Evolutionary conservation across 2,329 filamentous ascomycete species (phyloP).

Genomic region (Lojkania enalia): DNA sequence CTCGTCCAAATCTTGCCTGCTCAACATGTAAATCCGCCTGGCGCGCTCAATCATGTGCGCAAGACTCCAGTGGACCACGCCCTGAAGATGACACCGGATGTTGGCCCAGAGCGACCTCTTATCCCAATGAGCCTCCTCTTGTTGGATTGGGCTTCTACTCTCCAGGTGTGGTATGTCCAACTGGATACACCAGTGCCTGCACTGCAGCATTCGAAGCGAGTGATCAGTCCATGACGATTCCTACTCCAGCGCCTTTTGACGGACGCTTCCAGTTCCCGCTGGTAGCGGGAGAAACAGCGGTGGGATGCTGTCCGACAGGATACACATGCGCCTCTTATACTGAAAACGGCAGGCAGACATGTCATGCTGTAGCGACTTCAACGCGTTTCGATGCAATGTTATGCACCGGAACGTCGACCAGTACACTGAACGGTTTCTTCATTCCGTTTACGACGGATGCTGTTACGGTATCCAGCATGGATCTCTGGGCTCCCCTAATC

Average conservation of each 20-base stretch:
- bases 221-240: slow-evolving; percentile 3
- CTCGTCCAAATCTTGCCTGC: slow-evolving; percentile 14
- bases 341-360: slow-evolving; percentile 19
- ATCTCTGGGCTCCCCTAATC: slow-evolving; percentile 22
- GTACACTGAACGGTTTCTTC: slow-evolving; percentile 9
- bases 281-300: slow-evolving; percentile 21
- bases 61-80: slow-evolving; percentile 3
- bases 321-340: slow-evolving; percentile 13
- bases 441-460: slow-evolving; percentile 13
- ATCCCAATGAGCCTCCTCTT: slow-evolving; percentile 6
- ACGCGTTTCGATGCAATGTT: slow-evolving; percentile 16
- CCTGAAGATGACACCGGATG: slow-evolving; percentile 21
- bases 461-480: slow-evolving; percentile 11
- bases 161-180: slow-evolving; percentile 23
- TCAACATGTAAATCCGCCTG: slow-evolving; percentile 16
- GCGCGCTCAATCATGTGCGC: slow-evolving; percentile 18
- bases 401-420: slow-evolving; percentile 3
- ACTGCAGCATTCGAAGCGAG: slow-evolving; percentile 8
- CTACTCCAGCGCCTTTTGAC: slow-evolving; percentile 3
- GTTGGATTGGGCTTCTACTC: slow-evolving; percentile 25
- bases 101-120: slow-evolving; percentile 20
- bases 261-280: slow-evolving; percentile 22
- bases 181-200: slow-evolving; percentile 22
- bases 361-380: slow-evolving; percentile 14
- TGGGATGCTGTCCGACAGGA: slow-evolving; percentile 26